A percentile compares a stretch with the other conserved stretches of the same genome.
Conservation (phyloP, 805 yeast genomes). For the Kuraishia hungarica region DNA sequence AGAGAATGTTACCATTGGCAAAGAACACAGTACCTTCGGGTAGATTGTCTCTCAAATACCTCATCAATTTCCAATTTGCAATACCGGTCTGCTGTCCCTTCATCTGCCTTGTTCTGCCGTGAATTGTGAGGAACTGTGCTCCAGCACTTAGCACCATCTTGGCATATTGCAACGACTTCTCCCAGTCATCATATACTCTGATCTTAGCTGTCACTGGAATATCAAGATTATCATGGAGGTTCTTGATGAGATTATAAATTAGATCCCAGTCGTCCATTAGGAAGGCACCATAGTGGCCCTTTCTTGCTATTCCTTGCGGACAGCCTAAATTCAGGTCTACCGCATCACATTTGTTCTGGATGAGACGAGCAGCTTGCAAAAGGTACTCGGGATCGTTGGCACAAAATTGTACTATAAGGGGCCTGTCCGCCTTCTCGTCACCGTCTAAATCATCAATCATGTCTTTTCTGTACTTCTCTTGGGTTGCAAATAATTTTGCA, state of each 20-base stretch:
- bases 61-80: constrained; percentile 85
- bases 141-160: constrained; percentile 86
- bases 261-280: constrained; percentile 96
- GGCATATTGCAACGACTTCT: constrained; percentile 81
- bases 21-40: constrained; percentile 79
- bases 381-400: constrained; percentile 90
- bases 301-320: constrained; percentile 94
- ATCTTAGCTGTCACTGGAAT: constrained; percentile 95
- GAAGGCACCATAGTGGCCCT: constrained; percentile 93
- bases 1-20: constrained; percentile 91
- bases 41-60: constrained; percentile 67
- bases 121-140: constrained; percentile 91
- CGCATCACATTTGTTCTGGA: constrained; percentile 85
- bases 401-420: constrained; percentile 90
- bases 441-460: constrained; percentile 77
- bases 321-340: constrained; percentile 95
- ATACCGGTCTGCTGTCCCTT: constrained; percentile 94
- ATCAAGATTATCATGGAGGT: constrained; percentile 63
- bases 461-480: constrained; percentile 68
- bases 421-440: constrained; percentile 58
- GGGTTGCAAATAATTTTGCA: constrained; percentile 81
- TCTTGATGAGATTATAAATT: constrained; percentile 61
- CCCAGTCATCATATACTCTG: constrained; percentile 77
- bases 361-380: constrained; percentile 70
- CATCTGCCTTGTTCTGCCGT: constrained; percentile 95